Conservation (phyloP, 1,139 yeast genomes). For the Keqinozyma sinolaborantium region DNA sequence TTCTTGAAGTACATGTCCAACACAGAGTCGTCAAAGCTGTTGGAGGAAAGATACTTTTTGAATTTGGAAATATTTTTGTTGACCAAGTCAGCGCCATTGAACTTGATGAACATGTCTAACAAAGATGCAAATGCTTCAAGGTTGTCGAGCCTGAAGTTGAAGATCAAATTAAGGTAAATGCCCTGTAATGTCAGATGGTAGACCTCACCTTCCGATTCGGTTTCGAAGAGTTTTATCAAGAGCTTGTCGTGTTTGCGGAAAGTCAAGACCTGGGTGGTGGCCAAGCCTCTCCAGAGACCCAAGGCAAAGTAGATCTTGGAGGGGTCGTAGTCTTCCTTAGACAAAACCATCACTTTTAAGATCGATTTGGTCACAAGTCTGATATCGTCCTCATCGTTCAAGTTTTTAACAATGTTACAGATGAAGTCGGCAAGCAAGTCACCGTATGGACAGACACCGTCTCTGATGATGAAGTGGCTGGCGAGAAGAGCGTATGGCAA, state of each 20-base stretch:
- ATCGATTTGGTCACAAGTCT: constrained; percentile 22
- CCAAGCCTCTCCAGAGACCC: constrained; percentile 57
- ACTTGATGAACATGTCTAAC: constrained; percentile 38
- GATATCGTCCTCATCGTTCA: constrained; percentile 25
- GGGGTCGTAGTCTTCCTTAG: constrained; percentile 63
- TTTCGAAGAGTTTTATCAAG: constrained; percentile 47
- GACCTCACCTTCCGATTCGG: constrained; percentile 58
- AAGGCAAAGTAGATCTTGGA: constrained; percentile 59
- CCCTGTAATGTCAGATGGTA: constrained; percentile 51
- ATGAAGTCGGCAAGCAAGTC: constrained; percentile 48
- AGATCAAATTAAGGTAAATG: constrained; percentile 42
- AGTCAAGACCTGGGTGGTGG: constrained; percentile 18
- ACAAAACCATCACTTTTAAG: constrained; percentile 42
- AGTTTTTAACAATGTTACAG: constrained; percentile 34
- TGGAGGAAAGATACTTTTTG: constrained; percentile 13
- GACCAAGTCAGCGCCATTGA: constrained; percentile 35
- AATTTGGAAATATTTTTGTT: constrained; percentile 28
- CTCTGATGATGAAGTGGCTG: constrained; percentile 47
- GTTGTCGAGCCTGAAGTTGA: constrained; percentile 22
- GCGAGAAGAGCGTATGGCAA: constrained; percentile 69
- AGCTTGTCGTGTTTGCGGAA: constrained; percentile 27
- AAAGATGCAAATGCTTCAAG: constrained; percentile 22
- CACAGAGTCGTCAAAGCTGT: not conserved
- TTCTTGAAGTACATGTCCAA: not conserved
- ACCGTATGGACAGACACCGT: constrained; percentile 55